phyloP scores from a whole-genome alignment of 257 asterid genomes.

The Jaltomata sinuosa region DNA sequence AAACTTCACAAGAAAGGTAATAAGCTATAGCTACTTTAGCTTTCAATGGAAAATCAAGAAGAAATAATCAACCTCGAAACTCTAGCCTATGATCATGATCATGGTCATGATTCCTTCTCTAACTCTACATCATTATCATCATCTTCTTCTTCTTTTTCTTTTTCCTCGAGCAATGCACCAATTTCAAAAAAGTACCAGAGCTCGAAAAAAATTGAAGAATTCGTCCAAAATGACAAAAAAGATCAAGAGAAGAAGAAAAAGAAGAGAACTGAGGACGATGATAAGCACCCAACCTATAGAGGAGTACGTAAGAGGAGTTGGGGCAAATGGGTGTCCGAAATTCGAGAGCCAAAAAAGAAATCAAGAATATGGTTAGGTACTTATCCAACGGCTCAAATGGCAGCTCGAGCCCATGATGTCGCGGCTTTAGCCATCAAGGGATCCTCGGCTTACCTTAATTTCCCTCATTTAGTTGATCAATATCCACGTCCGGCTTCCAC shows the following conservation, averaged over 20 bases:
- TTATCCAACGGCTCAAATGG: conserved; percentile 84
- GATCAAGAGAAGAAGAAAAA: conserved; percentile 9
- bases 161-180: conserved; percentile 10
- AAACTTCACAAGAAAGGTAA: conserved; percentile 2
- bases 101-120: neutral
- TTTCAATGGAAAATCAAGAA: conserved; percentile 39
- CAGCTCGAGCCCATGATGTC: conserved; percentile 91
- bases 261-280: conserved; percentile 1
- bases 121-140: neutral
- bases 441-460: conserved; percentile 64
- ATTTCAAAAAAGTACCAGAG: neutral
- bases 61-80: neutral
- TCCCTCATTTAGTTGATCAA: conserved; percentile 50
- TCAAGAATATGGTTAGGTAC: conserved; percentile 94
- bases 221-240: conserved; percentile 28
- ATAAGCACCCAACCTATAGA: conserved; percentile 50
- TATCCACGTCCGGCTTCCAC: conserved; percentile 63
- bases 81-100: neutral
- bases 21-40: neutral
- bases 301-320: conserved; percentile 84
- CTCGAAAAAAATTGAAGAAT: conserved; percentile 10
- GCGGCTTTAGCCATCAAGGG: conserved; percentile 91
- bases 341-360: conserved; percentile 84
- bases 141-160: neutral
- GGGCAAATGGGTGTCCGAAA: conserved; percentile 96